phyloP scores from a whole-genome alignment of 2,329 filamentous ascomycete species.

The Aspergillus pseudoglaucus region DNA sequence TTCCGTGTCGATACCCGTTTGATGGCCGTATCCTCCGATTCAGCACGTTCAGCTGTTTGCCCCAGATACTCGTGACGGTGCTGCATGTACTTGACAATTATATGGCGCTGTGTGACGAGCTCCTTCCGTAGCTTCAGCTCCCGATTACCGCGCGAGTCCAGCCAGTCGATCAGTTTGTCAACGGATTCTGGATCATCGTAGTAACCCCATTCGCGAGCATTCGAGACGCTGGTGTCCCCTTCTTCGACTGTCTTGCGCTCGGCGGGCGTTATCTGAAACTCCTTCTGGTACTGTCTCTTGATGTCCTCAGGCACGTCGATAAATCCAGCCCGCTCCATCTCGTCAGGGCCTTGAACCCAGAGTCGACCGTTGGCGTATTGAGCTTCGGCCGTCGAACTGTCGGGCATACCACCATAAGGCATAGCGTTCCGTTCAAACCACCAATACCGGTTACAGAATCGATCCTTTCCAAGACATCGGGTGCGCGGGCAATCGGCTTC shows the following conservation, averaged over 20 bases:
- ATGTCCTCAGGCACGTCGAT: conserved; percentile 68
- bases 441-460: conserved; percentile 98
- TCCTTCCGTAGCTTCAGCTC: conserved; percentile 87
- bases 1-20: conserved; percentile 57
- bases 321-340: conserved; percentile 78
- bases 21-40: conserved; percentile 39
- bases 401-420: conserved; percentile 83
- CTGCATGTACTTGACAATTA: conserved; percentile 73
- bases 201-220: conserved; percentile 82
- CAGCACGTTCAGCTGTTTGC: conserved; percentile 44
- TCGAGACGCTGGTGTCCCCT: conserved; percentile 68
- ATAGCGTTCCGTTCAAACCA: conserved; percentile 99
- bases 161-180: conserved; percentile 75
- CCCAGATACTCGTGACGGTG: conserved; percentile 68
- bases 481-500: conserved; percentile 92
- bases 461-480: conserved; percentile 81
- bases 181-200: conserved; percentile 74
- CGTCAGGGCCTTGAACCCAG: conserved; percentile 93
- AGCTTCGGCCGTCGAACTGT: conserved; percentile 78
- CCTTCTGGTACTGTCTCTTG: conserved; percentile 66
- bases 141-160: conserved; percentile 78
- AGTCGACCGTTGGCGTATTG: conserved; percentile 90
- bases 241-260: conserved; percentile 84
- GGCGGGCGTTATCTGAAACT: conserved; percentile 74
- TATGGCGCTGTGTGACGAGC: conserved; percentile 66